phyloP scores from a whole-genome alignment of 495 filamentous ascomycete species.

The Evernia prunastri region DNA sequence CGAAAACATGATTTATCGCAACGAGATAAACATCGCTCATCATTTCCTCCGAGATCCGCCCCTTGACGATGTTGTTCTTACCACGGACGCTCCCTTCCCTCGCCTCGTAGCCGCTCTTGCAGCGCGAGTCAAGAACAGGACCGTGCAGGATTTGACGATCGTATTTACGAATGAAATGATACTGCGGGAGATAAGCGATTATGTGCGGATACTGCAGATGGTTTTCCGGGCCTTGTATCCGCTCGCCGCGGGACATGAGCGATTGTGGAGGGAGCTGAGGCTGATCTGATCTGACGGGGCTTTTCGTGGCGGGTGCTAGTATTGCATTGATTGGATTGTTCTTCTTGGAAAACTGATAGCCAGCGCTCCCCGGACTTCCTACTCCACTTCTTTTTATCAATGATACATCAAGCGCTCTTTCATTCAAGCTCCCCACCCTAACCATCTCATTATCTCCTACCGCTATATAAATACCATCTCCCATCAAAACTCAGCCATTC shows the following conservation, averaged over 20 bases:
- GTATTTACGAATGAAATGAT: conserved; percentile 13
- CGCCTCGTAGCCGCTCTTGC: conserved; percentile 10
- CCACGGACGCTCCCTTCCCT: not conserved
- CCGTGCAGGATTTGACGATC: not conserved
- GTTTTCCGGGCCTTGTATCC: conserved; percentile 1
- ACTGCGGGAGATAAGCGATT: conserved; percentile 1
- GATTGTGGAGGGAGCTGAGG: not conserved
- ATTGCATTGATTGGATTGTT: too few relatives aligned
- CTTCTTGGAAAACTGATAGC: too few relatives aligned
- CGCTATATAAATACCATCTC: too few relatives aligned
- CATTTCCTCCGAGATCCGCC: conserved; percentile 6
- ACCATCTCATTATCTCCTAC: too few relatives aligned
- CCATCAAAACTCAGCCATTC: too few relatives aligned
- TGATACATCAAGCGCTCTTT: too few relatives aligned
- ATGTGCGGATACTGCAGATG: not conserved
- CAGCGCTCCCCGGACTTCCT: too few relatives aligned
- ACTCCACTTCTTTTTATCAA: too few relatives aligned
- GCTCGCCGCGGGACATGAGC: not conserved
- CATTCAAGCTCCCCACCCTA: too few relatives aligned
- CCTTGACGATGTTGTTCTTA: not conserved
- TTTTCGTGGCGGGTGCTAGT: too few relatives aligned
- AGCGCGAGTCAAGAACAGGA: conserved; percentile 7
- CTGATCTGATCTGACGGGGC: not conserved
- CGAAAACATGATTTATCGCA: not conserved
- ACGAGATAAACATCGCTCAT: not conserved